These are phyloP conservation scores for Emergomyces orientalis DNA, from an alignment of 2,329 filamentous ascomycete species.

Conservation along the genomic window DNA sequence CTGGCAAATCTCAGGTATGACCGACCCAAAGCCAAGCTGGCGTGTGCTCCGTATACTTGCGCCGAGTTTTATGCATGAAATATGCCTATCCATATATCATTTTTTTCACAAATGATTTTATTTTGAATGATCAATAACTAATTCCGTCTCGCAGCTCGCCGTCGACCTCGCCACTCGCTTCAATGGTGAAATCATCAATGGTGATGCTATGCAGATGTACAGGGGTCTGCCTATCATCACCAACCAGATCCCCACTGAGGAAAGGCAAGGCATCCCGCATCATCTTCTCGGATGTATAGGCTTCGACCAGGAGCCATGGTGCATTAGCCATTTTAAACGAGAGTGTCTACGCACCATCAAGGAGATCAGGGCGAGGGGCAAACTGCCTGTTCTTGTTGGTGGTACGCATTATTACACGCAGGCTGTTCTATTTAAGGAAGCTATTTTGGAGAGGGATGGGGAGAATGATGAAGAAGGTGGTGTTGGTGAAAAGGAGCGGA, in stretches of 20 bases:
- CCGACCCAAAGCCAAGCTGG: conserved; percentile 14
- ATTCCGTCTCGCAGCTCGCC: conserved; percentile 56
- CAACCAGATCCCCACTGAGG: conserved; percentile 72
- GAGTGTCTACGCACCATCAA: conserved; percentile 60
- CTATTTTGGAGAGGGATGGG: conserved; percentile 42
- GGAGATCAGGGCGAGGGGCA: conserved; percentile 68
- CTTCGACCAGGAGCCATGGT: conserved; percentile 71
- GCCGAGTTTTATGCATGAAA: not conserved
- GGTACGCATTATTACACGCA: conserved; percentile 96
- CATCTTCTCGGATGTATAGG: conserved; percentile 75
- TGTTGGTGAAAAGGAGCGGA: conserved; percentile 8
- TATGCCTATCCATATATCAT: not conserved
- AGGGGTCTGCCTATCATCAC: conserved; percentile 85
- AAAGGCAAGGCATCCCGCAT: conserved; percentile 73
- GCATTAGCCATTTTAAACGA: conserved; percentile 64
- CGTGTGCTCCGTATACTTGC: not conserved
- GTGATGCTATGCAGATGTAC: conserved; percentile 97
- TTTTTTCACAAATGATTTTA: not conserved
- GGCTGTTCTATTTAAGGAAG: conserved; percentile 71
- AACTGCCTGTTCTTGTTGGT: conserved; percentile 81
- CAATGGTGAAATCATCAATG: conserved; percentile 92
- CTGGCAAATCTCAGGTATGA: conserved; percentile 79
- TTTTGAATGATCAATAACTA: not conserved
- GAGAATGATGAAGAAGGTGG: conserved; percentile 21
- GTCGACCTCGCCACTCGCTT: conserved; percentile 75